A percentile compares a stretch with the other conserved stretches of the same genome.
Evolutionary conservation across 148 eudicot genomes (phyloP).

Genomic region (Camellia granthamiana): DNA sequence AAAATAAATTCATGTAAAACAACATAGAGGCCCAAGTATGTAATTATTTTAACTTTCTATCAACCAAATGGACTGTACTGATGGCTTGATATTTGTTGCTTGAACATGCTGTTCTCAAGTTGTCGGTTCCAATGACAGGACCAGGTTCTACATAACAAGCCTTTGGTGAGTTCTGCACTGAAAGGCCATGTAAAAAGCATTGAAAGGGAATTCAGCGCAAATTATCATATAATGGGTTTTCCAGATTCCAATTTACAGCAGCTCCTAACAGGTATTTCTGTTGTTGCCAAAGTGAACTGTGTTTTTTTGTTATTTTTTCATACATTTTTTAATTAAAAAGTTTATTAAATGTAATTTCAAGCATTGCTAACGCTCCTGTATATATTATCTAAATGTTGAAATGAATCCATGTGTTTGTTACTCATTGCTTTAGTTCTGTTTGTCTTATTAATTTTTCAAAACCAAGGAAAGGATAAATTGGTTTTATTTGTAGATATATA

Average conservation of each 20-base stretch:
- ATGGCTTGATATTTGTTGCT: neutral
- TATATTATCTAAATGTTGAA: neutral
- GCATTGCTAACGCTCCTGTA: neutral
- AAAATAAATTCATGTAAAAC: neutral
- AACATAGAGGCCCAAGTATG: neutral
- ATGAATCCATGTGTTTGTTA: neutral
- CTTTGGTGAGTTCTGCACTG: neutral
- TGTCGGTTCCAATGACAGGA: neutral
- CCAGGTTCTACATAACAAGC: constrained; percentile 13
- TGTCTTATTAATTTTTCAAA: neutral
- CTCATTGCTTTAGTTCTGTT: neutral
- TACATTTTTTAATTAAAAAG: too few relatives aligned
- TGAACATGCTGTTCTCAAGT: neutral
- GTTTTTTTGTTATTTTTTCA: neutral
- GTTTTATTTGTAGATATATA: neutral
- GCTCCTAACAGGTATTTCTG: neutral
- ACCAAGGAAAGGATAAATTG: neutral
- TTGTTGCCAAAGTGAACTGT: neutral
- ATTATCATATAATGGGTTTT: neutral
- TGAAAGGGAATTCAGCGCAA: constrained; percentile 8
- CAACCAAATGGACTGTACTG: neutral
- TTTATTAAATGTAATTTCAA: too few relatives aligned
- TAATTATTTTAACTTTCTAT: neutral
- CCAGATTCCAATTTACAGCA: constrained; percentile 4
- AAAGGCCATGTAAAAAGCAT: neutral